Evolutionary conservation across 75 land plant genomes (phyloP).

Genomic region (Cupressus sempervirens): DNA sequence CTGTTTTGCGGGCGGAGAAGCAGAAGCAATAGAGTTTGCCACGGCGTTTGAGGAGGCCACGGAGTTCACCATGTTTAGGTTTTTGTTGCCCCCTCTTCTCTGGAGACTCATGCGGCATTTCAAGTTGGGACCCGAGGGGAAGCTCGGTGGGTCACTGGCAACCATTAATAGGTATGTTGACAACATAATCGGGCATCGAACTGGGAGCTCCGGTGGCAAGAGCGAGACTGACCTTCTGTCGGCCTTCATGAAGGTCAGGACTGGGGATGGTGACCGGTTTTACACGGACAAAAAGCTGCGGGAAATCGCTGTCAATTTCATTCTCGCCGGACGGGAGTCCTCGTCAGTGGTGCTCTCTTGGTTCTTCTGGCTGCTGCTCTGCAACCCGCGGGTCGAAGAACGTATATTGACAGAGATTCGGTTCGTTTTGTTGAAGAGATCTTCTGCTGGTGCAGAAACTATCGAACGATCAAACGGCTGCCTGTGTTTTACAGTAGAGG

Average conservation of each 20-base stretch:
- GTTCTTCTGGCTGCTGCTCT: slow-evolving; percentile 62
- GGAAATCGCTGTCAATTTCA: slow-evolving; percentile 38
- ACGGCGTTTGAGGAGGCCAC: slow-evolving; percentile 20
- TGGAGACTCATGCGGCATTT: slow-evolving; percentile 16
- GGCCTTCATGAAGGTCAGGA: slow-evolving; percentile 12
- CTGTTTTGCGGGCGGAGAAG: not conserved
- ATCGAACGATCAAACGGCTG: not conserved
- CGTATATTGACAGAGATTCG: slow-evolving; percentile 32
- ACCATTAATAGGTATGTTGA: slow-evolving; percentile 13
- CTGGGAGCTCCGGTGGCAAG: not conserved
- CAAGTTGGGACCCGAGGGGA: slow-evolving; percentile 13
- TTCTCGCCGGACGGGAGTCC: slow-evolving; percentile 78
- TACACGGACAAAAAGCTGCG: slow-evolving; percentile 28
- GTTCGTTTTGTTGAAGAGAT: not conserved
- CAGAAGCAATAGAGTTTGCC: not conserved
- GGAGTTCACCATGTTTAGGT: not conserved
- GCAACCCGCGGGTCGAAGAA: slow-evolving; percentile 46
- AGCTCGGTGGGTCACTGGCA: not conserved
- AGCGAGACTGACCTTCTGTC: slow-evolving; percentile 15
- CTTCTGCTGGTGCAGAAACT: not conserved
- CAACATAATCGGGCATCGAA: slow-evolving; percentile 16
- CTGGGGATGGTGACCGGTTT: slow-evolving; percentile 11
- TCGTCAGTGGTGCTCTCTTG: slow-evolving; percentile 62
- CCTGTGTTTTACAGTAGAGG: slow-evolving; percentile 12
- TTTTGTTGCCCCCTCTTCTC: slow-evolving; percentile 13